Evolutionary conservation across 75 land plant genomes (phyloP).

Genomic region (Sequoiadendron giganteum): DNA sequence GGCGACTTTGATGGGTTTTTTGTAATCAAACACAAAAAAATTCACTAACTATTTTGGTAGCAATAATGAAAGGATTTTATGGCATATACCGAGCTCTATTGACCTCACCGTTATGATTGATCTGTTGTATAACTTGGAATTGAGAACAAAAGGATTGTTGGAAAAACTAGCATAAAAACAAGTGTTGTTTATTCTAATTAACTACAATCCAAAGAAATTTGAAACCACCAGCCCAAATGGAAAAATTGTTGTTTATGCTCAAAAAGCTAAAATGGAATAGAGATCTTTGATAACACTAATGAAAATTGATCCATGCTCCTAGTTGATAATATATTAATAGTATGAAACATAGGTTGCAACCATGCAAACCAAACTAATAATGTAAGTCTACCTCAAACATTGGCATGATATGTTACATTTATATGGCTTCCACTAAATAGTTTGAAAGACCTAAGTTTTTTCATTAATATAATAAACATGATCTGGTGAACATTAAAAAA

Average conservation of each 20-base stretch:
- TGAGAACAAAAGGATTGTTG: conserved; percentile 14
- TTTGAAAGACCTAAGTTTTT: too few species aligned
- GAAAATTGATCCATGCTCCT: background rate
- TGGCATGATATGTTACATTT: too few species aligned
- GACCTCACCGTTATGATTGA: conserved; percentile 93
- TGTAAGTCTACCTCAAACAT: too few species aligned
- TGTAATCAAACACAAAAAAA: conserved; percentile 90
- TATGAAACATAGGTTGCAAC: too few species aligned
- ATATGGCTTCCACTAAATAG: too few species aligned
- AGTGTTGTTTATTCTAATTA: background rate
- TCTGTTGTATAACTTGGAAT: conserved; percentile 90
- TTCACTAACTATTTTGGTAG: conserved; percentile 92
- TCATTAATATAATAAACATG: too few species aligned
- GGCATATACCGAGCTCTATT: conserved; percentile 96
- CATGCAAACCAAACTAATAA: too few species aligned
- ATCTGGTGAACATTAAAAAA: too few species aligned
- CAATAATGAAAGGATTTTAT: conserved; percentile 80
- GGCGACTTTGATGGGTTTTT: conserved; percentile 94
- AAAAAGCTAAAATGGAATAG: background rate
- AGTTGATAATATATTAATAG: background rate
- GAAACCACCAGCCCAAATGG: too few species aligned
- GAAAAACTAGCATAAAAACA: too few species aligned
- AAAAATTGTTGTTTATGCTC: too few species aligned
- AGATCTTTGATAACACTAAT: background rate
- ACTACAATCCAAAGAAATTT: too few species aligned